Conservation (phyloP, 129 eudicot species). For the Flaveria bidentis region DNA sequence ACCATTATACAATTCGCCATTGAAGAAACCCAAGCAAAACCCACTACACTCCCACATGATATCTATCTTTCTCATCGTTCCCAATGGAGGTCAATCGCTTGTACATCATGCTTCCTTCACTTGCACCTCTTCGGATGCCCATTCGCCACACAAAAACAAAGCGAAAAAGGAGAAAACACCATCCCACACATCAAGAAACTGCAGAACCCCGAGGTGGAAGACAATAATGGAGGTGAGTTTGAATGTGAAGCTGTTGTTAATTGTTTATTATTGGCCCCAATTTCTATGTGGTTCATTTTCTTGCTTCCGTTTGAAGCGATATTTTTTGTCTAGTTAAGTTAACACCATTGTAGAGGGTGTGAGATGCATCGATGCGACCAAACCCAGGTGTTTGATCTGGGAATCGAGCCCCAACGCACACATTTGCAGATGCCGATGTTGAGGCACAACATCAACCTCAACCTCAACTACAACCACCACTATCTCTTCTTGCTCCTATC, state of each 20-base stretch:
- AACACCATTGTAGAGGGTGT: neutral
- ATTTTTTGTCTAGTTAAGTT: conserved; percentile 1
- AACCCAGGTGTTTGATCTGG: neutral
- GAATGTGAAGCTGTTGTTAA: conserved; percentile 5
- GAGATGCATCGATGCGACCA: conserved; percentile 34
- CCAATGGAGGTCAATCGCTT: conserved; percentile 38
- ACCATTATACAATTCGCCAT: conserved; percentile 17
- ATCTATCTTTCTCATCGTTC: conserved; percentile 26
- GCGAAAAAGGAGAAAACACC: conserved; percentile 36
- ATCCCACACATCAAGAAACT: conserved; percentile 23
- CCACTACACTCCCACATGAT: conserved; percentile 37
- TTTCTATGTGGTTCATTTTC: conserved; percentile 21
- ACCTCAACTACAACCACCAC: conserved; percentile 11
- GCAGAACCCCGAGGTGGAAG: conserved; percentile 80
- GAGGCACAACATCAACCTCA: neutral
- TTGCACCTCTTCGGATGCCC: conserved; percentile 12
- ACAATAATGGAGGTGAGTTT: conserved; percentile 40
- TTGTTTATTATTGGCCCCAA: conserved; percentile 5
- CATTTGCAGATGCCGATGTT: conserved; percentile 57
- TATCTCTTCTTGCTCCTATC: conserved; percentile 40
- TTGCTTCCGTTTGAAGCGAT: conserved; percentile 42
- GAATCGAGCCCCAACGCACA: conserved; percentile 1
- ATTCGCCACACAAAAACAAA: neutral
- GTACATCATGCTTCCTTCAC: conserved; percentile 18
- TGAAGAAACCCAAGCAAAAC: conserved; percentile 46